Evolutionary conservation across 23 red algal species (phyloP), one percentile per base, ranked within the genome.

Genomic region (Cyanidium caldarium): DNA sequence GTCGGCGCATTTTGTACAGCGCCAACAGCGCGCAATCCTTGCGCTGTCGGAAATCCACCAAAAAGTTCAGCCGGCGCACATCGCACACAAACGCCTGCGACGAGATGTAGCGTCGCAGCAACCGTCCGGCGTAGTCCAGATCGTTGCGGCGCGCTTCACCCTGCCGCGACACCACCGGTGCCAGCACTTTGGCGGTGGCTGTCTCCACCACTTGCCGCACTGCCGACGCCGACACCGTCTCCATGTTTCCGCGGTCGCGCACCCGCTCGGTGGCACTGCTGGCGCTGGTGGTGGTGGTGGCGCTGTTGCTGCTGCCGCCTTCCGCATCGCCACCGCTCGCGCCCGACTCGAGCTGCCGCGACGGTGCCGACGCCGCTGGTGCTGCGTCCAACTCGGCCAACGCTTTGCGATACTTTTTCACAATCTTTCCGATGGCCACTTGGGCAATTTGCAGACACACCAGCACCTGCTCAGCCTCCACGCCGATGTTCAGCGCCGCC

Each of bases 21-120:
- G 51, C 51, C 51, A 61, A 28, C 7, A 61, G n/a, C 31, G 51
- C 51, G 51, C 51, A 61, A 28, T 61, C 51, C 51, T 61, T 61
- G 21, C 51, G 51, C n/a, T 61, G 51, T 5, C 51, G 51, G 7
- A 61, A 28, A 21, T 61, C 51, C 10, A 25, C 51, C 10, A 61
- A 28, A 61, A 61, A 61, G 23, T 28, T 25, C 10, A 61, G 21
- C 51, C 51, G 51, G 7, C 23, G 19, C 5, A 28, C n/a, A 28
- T 61, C 51, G 23, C 51, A 61, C 13, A 61, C 51, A 28, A 61
- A 61, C 7, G 51, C n/a, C 21, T 61, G 51, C 10, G 19, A 28
- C 10, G 31, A 16, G 10, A 61, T 16, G 51, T 14, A 61, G 7
- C 51, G 7, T 5, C 51, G 51, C 7, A 61, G 51, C 51, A 61